Percentiles rank a stretch among this genome's conserved stretches.
Conservation (phyloP, 2,329 filamentous ascomycete species). For the Colletotrichum brevisporum region DNA sequence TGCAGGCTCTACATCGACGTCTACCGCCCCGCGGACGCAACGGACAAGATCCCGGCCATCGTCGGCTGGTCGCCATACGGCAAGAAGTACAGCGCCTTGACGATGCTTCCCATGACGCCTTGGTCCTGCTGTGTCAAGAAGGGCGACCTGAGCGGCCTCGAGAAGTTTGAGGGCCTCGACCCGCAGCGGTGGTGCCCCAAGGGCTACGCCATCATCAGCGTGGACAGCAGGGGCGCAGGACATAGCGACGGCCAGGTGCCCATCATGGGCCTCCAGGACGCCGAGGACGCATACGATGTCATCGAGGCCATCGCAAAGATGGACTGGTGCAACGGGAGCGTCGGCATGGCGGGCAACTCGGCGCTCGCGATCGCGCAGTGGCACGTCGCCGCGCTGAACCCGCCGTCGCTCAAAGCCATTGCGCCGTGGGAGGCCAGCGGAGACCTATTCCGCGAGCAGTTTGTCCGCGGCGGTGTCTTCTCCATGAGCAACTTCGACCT, state of each 20-base stretch:
- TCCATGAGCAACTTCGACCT: constrained; percentile 58
- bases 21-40: constrained; percentile 56
- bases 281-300: constrained; percentile 47
- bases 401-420: constrained; percentile 44
- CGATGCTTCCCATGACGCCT: constrained; percentile 50
- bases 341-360: constrained; percentile 51
- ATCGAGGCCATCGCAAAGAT: constrained; percentile 48
- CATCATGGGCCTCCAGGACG: constrained; percentile 49
- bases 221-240: constrained; percentile 51
- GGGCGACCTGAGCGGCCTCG: constrained; percentile 43
- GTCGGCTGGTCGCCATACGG: constrained; percentile 62
- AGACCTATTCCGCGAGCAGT: constrained; percentile 63
- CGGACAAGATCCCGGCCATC: constrained; percentile 57
- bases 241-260: constrained; percentile 43
- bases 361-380: constrained; percentile 46
- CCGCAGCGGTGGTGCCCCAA: constrained; percentile 47
- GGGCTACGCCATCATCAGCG: constrained; percentile 53
- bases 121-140: constrained; percentile 44
- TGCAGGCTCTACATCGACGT: constrained; percentile 59
- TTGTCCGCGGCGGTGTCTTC: constrained; percentile 57
- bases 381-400: constrained; percentile 43
- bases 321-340: constrained; percentile 49
- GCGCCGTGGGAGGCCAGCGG: constrained; percentile 59
- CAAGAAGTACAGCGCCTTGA: constrained; percentile 59
- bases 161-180: constrained; percentile 47